Evolutionary conservation across 2,329 filamentous ascomycete genomes (phyloP), one percentile per base, ranked within the genome.

Genomic region (Trichoderma lentiforme): DNA sequence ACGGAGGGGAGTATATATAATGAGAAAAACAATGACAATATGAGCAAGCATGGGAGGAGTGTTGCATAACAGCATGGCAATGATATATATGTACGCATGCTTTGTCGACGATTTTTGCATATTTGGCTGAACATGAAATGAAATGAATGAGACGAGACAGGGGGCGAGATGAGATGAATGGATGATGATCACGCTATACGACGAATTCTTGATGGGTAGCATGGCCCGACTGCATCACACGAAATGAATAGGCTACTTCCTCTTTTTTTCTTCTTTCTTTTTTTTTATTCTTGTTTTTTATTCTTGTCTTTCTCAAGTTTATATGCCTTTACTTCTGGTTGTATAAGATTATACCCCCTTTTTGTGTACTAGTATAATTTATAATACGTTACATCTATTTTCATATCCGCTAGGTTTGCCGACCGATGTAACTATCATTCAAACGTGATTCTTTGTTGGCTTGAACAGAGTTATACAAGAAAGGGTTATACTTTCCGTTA

Each of bases 291-390:
- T 43, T 18, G 11, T 28, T 28, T 28, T 36, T 24, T 51, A 3
- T 26, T 15, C 9, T 32, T 64, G 1, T 30, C 28, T 32, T 36
- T n/a, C 9, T 32, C 39, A 6, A 28, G 32, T 51, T 72, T 61
- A 43, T 64, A 53, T 53, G 11, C 8, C 62, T 71, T 53, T 14
- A 39, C 34, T 63, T 73, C 47, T 51, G 56, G 62, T 63, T 68
- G 69, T 57, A 63, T 73, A 63, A 71, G 63, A 39, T 71, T 36
- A 73, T 69, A 73, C 70, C 71, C 68, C 61, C 24, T 58, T 71
- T 63, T n/a, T 68, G 34, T 32, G 28, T 60, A 53, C 24, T 53
- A 53, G 11, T 53, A 24, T 24, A 53, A 14, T 14, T 53, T 53
- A 53, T 53, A 53, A 53, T 53, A 51, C 43, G 21, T 47, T n/a